Conservation (phyloP, 2,329 filamentous ascomycete species). For the Ophiostoma perfectum region DNA sequence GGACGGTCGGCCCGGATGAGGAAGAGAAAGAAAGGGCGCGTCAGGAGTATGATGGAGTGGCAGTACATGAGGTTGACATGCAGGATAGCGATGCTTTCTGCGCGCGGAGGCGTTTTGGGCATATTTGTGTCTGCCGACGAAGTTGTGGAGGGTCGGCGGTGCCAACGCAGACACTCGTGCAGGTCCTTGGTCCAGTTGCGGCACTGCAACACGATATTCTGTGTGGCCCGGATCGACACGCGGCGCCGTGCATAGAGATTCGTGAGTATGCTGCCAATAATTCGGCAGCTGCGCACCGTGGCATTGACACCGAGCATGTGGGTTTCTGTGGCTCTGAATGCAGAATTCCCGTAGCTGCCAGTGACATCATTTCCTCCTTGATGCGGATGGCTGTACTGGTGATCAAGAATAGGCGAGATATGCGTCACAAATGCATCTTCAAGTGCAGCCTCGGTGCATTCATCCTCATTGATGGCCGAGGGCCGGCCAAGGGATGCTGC, state of each 20-base stretch:
- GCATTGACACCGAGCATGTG: slow-evolving; percentile 43
- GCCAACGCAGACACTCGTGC: slow-evolving; percentile 46
- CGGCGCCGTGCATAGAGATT: slow-evolving; percentile 56
- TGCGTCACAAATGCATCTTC: neutral
- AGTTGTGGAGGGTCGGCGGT: slow-evolving; percentile 36
- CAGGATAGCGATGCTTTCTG: slow-evolving; percentile 53
- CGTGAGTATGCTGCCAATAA: slow-evolving; percentile 54
- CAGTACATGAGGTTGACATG: slow-evolving; percentile 58
- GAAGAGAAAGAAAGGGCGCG: slow-evolving; percentile 58
- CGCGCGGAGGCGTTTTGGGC: slow-evolving; percentile 32
- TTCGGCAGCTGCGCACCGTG: slow-evolving; percentile 51
- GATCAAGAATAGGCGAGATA: neutral
- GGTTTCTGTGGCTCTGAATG: slow-evolving; percentile 12
- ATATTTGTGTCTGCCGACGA: neutral
- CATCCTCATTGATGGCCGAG: slow-evolving; percentile 55
- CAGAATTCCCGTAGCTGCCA: neutral
- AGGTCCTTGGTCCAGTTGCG: slow-evolving; percentile 48
- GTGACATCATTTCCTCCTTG: neutral
- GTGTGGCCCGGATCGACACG: slow-evolving; percentile 52
- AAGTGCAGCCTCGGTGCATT: slow-evolving; percentile 51
- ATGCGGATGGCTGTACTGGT: neutral
- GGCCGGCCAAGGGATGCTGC: slow-evolving; percentile 59
- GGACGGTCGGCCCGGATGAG: slow-evolving; percentile 39
- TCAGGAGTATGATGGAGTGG: slow-evolving; percentile 58
- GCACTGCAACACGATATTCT: slow-evolving; percentile 52